Evolutionary conservation across 805 yeast genomes (phyloP), one percentile per base, ranked within the genome.

Genomic region (Grigorovia transvaalensis): DNA sequence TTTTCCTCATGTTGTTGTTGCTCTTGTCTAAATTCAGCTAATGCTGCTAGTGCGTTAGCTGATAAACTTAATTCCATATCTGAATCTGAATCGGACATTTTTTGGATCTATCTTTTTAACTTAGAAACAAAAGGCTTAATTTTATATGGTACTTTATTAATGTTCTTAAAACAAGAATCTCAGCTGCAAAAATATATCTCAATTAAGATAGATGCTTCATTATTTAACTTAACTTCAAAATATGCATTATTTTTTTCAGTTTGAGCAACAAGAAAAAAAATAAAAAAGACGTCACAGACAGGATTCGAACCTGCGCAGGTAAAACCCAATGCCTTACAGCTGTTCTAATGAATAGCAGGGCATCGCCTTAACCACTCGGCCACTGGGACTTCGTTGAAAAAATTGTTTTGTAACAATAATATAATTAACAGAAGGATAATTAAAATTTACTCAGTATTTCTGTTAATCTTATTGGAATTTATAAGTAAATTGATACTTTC

Each of bases 271-370:
- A 23, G 6, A 23, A 23, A 23, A 23, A 23, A 23, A 23, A 23
- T 23, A 79, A 74, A 78, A 73, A 73, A 69, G 66, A 60, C 96
- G 96, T 85, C 86, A 88, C 95, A 85, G 95, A 87, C 96, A 88
- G 95, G 96, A 88, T 88, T 88, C 96, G 96, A 88, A 88, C 96
- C 95, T 88, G 95, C 95, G 96, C 82, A 80, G 84, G 88, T 81
- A 83, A 75, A 83, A 80, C 88, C 84, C 87, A 83, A 81, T 80
- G 86, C 88, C 88, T 82, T 5, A 33, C 38, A 33, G 15, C 38
- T 33, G 12, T 33, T 33, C 15, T 13, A 33, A 33, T 4, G 38
- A 33, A 74, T 81, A 83, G 88, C 88, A 83, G 88, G 88, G 88
- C 82, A 81, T 80, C 89, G 86, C 88, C 88, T 83, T 83, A 83